Evolutionary conservation across 2,329 filamentous ascomycete genomes (phyloP), one percentile per base, ranked within the genome.

Genomic region (Scortechinia acanthostroma): DNA sequence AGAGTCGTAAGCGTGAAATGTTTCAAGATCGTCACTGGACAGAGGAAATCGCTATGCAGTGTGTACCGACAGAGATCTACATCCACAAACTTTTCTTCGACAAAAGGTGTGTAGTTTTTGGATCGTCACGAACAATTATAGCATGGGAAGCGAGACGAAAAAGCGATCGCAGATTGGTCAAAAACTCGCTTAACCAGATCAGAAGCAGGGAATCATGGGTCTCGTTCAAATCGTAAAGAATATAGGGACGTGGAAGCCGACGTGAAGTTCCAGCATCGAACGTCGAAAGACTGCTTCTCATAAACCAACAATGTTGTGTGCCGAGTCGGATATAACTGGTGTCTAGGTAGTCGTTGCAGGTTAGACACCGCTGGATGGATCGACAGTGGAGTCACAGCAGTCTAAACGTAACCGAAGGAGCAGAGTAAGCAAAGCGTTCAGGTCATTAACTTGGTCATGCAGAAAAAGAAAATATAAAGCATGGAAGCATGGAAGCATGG

Each of bases 391-490:
- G 25, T 30, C 25, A n/a, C n/a, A n/a, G n/a, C n/a, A n/a, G n/a
- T 30, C 25, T 30, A 10, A 10, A 10, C n/a, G 10, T 30, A 45
- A 42, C 37, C 22, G 16, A 53, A 51, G 53, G 57, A 54, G 58
- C 57, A 56, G 54, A 53, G 57, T n/a, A n/a, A n/a, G n/a, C n/a
- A n/a, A n/a, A n/a, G n/a, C n/a, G n/a, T n/a, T n/a, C n/a, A n/a
- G n/a, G n/a, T n/a, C n/a, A n/a, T n/a, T n/a, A n/a, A n/a, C n/a
- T n/a, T n/a, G 52, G 55, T 56, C 43, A 50, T 47, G 46, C 49
- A 50, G 47, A 52, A 57, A 56, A 55, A 53, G 52, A 53, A 49
- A 48, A 44, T 45, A 22, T n/a, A n/a, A 35, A 21, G 42, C 35
- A 43, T 20, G 22, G 20, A 42, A 22, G 19, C 22, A 42, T 35